Evolutionary conservation across 192 early-diverging fungal genomes (phyloP), one percentile per base, ranked within the genome.

Genomic region (Diversispora epigaea): DNA sequence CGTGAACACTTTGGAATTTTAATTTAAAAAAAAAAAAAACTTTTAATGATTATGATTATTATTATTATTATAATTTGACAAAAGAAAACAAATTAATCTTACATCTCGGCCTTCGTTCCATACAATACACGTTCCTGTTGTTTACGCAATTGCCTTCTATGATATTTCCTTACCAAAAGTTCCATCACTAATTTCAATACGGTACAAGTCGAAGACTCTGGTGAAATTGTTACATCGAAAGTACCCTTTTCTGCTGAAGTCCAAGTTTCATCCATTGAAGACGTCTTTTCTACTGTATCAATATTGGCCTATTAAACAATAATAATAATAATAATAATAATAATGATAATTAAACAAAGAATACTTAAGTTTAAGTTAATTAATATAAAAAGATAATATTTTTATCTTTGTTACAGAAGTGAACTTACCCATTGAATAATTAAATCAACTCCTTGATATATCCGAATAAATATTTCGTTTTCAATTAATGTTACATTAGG

Each of bases 141-240:
- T 11, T 39, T 54, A 17, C 41, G 22, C n/a, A 64, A 52, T 14
- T 75, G 45, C 64, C 45, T 25, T 25, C 73, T 43, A 64, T 75
- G 73, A 17, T 2, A 54, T 55, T 61, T 62, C 25, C 73, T 49
- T 6, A 75, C 7, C 12, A 75, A 64, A 25, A 75, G 47, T 52
- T 75, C 57, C 73, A 75, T 75, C 1, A 61, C 73, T 12, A 75
- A 43, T 54, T 75, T 75, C 49, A 75, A 64, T 21, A 64, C 39
- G 3, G 58, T 64, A 52, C 73, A 75, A 19, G 62, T 75, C 7
- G 61, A 64, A 21, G 73, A 52, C 41, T 52, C 61, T 54, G 73
- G 61, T 11, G 73, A 64, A 54, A 75, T 64, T 21, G 46, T 39
- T 21, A 12, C 32, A 5, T 52, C 47, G 10, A 75, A 64, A 50